phyloP scores from a whole-genome alignment of 768 basidiomycete genomes.

The Macrolepiota albuminosa region DNA sequence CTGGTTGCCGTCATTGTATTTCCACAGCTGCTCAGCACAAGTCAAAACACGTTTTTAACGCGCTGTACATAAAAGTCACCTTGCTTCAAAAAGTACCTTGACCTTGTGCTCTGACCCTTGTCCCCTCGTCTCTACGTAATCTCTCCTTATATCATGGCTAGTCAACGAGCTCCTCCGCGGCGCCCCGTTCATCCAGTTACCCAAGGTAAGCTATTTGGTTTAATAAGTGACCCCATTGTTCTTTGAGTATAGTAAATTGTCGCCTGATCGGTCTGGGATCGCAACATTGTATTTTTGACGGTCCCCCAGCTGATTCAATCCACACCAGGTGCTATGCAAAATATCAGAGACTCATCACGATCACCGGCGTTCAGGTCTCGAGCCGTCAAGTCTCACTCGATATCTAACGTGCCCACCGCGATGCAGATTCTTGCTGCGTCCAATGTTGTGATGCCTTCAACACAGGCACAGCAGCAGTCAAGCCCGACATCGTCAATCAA shows the following conservation, averaged over 20 bases:
- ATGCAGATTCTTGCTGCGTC: conserved; percentile 45
- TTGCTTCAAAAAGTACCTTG: conserved; percentile 13
- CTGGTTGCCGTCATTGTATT: conserved; percentile 49
- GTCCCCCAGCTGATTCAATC: conserved; percentile 21
- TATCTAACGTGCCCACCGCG: conserved; percentile 57
- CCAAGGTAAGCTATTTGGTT: conserved; percentile 38
- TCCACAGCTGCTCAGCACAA: conserved; percentile 26
- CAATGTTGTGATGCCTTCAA: conserved; percentile 34
- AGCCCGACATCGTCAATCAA: conserved; percentile 40
- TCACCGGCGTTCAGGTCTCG: conserved; percentile 50
- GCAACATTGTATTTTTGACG: not conserved
- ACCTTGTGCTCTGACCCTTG: conserved; percentile 24
- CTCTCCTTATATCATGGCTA: conserved; percentile 44
- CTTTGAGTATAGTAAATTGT: conserved; percentile 12
- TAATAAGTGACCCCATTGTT: conserved; percentile 18
- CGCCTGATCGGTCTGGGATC: conserved; percentile 11
- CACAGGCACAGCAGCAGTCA: conserved; percentile 35
- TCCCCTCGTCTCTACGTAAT: conserved; percentile 8
- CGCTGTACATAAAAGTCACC: conserved; percentile 35
- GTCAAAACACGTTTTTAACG: conserved; percentile 65
- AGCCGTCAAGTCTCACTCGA: conserved; percentile 52
- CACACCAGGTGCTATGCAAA: conserved; percentile 34
- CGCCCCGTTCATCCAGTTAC: conserved; percentile 42
- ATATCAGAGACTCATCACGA: conserved; percentile 43
- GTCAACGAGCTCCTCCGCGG: conserved; percentile 43